Evolutionary conservation across 352 stramenopile species (phyloP).

Genomic region (Pythium pyrilobum): DNA sequence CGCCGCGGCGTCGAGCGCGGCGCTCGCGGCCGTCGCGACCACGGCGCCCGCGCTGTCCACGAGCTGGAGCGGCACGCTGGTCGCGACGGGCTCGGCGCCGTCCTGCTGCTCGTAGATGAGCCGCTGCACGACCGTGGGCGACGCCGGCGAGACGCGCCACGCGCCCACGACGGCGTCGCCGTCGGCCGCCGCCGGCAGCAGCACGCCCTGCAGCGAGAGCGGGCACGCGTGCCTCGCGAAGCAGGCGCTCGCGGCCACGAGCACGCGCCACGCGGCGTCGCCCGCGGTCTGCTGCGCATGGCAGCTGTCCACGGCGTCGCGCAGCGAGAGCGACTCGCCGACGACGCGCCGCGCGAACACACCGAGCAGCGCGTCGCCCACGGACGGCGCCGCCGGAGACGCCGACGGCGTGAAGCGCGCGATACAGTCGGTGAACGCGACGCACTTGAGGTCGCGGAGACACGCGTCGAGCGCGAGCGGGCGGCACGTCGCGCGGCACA

Average conservation of each 20-base stretch:
- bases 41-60: conserved; percentile 15
- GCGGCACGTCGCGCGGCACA: conserved; percentile 22
- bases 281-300: conserved; percentile 22
- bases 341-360: conserved; percentile 26
- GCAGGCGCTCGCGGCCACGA: conserved; percentile 51
- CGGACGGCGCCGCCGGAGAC: not conserved
- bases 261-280: conserved; percentile 31
- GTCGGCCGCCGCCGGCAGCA: conserved; percentile 20
- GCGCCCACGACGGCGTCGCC: conserved; percentile 24
- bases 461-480: conserved; percentile 37
- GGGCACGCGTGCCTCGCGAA: conserved; percentile 36
- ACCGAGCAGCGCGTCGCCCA: conserved; percentile 33
- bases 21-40: conserved; percentile 9
- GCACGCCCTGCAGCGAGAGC: conserved; percentile 28
- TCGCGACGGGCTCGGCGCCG: conserved; percentile 12
- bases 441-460: conserved; percentile 41
- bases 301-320: conserved; percentile 28
- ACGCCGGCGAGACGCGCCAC: conserved; percentile 22
- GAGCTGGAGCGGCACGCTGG: not conserved
- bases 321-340: conserved; percentile 27
- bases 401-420: conserved; percentile 11
- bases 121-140: conserved; percentile 15
- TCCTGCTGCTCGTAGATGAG: conserved; percentile 31
- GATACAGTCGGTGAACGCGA: conserved; percentile 51
- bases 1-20: conserved; percentile 15